These are phyloP conservation scores for Xylariaceae sp. DNA, from an alignment of 2,329 filamentous ascomycete species.

Conservation along the genomic window DNA sequence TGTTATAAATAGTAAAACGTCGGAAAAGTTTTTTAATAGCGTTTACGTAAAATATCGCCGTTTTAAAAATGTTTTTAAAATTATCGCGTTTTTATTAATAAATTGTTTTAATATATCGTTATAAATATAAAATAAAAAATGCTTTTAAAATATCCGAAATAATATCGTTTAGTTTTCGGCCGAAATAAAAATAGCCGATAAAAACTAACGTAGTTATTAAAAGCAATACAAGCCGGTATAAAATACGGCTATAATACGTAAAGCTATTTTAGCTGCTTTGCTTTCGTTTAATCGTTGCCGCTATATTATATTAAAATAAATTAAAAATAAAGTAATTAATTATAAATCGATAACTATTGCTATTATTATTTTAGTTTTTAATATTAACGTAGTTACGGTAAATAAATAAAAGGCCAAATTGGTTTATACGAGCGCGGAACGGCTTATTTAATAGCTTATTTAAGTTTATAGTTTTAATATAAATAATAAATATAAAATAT, in stretches of 20 bases:
- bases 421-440: not conserved
- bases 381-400: not conserved
- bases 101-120: not conserved
- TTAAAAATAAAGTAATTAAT: not conserved
- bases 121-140: not conserved
- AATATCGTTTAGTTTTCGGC: not conserved
- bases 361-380: not conserved
- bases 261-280: not conserved
- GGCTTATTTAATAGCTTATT: no score
- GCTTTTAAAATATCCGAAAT: not conserved
- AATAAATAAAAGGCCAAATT: not conserved
- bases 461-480: not conserved
- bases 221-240: not conserved
- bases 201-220: not conserved
- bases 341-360: not conserved
- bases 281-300: not conserved
- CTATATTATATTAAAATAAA: not conserved
- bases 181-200: not conserved
- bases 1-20: not conserved
- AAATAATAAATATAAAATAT: not conserved
- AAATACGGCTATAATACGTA: not conserved
- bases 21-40: not conserved
- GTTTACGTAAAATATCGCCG: not conserved
- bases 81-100: not conserved
- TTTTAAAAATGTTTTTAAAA: not conserved